Percentiles rank a stretch among this genome's conserved stretches.
Conservation (phyloP, 768 basidiomycete species). For the Hypholoma sublateritium region DNA sequence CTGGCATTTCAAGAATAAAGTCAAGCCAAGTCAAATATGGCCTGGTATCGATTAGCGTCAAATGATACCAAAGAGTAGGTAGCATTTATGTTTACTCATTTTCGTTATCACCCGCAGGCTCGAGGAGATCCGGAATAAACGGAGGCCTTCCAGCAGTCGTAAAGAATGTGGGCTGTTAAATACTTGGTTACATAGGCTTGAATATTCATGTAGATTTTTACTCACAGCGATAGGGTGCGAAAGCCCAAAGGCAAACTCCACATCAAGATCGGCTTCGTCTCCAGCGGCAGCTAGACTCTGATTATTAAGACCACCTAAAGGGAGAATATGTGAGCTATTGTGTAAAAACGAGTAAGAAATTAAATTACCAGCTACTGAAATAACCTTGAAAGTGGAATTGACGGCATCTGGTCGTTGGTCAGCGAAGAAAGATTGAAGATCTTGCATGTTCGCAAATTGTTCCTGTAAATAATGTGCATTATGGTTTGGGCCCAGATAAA, state of each 20-base stretch:
- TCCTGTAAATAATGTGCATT: slow-evolving; percentile 18
- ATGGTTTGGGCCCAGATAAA: neutral
- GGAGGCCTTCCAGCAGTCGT: slow-evolving; percentile 64
- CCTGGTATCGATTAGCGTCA: slow-evolving; percentile 9
- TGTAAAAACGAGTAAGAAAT: neutral
- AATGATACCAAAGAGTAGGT: neutral
- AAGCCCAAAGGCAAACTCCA: slow-evolving; percentile 62
- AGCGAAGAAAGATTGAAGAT: slow-evolving; percentile 51
- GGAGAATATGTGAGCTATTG: neutral
- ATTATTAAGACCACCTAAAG: slow-evolving; percentile 54
- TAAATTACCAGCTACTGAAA: slow-evolving; percentile 52
- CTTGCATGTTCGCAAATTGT: slow-evolving; percentile 48
- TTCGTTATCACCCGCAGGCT: slow-evolving; percentile 28
- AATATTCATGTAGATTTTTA: neutral
- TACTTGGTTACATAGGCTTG: neutral
- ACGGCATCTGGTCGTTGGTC: slow-evolving; percentile 48
- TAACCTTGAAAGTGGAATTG: slow-evolving; percentile 49
- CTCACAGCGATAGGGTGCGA: slow-evolving; percentile 54
- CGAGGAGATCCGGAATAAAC: slow-evolving; percentile 45
- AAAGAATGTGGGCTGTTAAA: slow-evolving; percentile 44
- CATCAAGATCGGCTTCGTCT: slow-evolving; percentile 61
- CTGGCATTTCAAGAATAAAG: slow-evolving; percentile 42
- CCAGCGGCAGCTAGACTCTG: slow-evolving; percentile 53
- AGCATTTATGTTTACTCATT: slow-evolving; percentile 32
- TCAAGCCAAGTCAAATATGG: slow-evolving; percentile 55